Evolutionary conservation across 768 basidiomycete genomes (phyloP), one percentile per base, ranked within the genome.

Genomic region (Mycena rosella): DNA sequence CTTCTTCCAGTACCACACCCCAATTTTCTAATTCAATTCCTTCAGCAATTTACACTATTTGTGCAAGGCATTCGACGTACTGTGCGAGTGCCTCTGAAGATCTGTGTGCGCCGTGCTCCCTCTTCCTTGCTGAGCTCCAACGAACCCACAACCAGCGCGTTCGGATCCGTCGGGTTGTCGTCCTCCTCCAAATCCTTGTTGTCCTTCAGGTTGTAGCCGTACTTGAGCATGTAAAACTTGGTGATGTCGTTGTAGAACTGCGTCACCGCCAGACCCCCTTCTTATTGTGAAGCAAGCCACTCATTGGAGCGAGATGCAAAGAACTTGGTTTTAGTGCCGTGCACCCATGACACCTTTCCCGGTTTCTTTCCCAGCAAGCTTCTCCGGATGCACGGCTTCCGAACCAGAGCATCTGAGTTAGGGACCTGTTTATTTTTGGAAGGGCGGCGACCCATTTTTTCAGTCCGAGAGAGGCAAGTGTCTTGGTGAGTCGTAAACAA

Each of bases 141-240:
- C 3, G 56, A 9, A 2, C 29, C 56, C 0, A 40, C 40, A 3
- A 44, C 17, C 10, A 10, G 14, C 6, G 24, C 55, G 13, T 57
- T 38, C 5, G 56, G 56, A 15, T 58, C 56, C 2, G 42, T 58
- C 8, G 56, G 42, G 44, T 58, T n/a, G 15, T 26, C 42, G n/a
- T 58, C 56, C 17, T 5, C 29, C 29, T 58, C 56, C 14, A 57
- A 24, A 14, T 45, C 44, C n/a, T 45, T n/a, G 40, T 42, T 20
- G 15, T 60, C 58, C 24, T 26, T 14, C 59, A 60, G 3, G 18
- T 38, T 24, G 13, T 49, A 27, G 0, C 47, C 47, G 14, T 60
- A 60, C 15, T 60, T 60, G 24, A 60, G 24, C 1, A 60, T 5
- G 22, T 38, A 60, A 18, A 60, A 34, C 22, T 40, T 49, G 6